Evolutionary conservation across 2,329 filamentous ascomycete species (phyloP), one percentile per base, ranked within the genome.

Genomic region (Alternaria brassicicola): DNA sequence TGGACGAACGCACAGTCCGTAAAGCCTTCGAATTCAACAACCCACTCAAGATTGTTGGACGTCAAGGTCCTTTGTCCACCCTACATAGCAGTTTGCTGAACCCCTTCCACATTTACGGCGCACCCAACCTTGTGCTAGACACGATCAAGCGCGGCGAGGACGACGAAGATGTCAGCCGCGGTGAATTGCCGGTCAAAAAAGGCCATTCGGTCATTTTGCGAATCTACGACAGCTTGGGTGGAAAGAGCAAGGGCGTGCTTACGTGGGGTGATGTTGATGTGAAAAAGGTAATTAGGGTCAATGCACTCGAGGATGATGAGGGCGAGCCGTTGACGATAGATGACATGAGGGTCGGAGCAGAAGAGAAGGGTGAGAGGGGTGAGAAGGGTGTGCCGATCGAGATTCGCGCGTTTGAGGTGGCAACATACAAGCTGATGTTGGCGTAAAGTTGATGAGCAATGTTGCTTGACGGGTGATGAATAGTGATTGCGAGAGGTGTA

Each of bases 21-120:
- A 91, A 93, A 12, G 94, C 90, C 0, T 93, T 90, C 76, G 91
- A 94, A 66, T 96, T 98, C 83, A 97, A 98, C 78, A 91, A 89
- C 65, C 92, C 93, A 0, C 79, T 96, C 63, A 83, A 83, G 51
- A 74, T 89, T 10, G 78, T 87, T 46, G 71, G 71, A 0, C 68
- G 69, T 42, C 60, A 67, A 28, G 25, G 50, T 21, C 77, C 79
- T 9, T 69, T 76, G 47, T 59, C 73, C 1, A 35, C 78, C 71
- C 21, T 59, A 53, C 48, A 48, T 25, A 23, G 17, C 36, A 17
- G 56, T n/a, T 65, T 81, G 1, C 69, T 82, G 61, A 79, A 81
- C 35, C 86, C 89, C 0, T 86, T 97, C 71, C 85, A 84, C 60
- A 79, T 97, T n/a, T 82, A 82, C 1, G 89, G 89, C 43, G 73